Evolutionary conservation across 257 asterid species (phyloP).

Genomic region (Gentiana straminea): DNA sequence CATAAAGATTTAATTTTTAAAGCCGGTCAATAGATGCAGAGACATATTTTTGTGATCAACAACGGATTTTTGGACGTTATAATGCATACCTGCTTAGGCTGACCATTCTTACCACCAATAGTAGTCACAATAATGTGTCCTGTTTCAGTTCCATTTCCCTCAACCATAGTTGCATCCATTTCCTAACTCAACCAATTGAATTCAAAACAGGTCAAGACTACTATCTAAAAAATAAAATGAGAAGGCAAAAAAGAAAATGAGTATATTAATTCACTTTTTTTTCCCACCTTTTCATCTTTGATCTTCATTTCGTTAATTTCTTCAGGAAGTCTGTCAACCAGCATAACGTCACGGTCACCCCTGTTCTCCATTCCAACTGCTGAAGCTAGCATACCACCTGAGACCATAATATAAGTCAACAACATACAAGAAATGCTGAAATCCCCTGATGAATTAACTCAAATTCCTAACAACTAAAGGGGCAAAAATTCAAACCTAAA

Average conservation of each 20-base stretch:
- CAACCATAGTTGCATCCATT: constrained; percentile 67
- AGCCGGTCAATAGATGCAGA: not conserved
- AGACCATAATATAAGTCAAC: constrained; percentile 25
- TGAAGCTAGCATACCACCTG: constrained; percentile 33
- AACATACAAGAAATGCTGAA: constrained; percentile 2
- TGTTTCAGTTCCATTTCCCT: constrained; percentile 93
- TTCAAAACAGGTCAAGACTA: too few relatives aligned
- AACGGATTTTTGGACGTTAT: too few relatives aligned
- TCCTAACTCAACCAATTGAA: constrained; percentile 27
- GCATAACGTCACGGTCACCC: constrained; percentile 39
- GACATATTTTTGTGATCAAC: not conserved
- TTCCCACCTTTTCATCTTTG: constrained; percentile 18
- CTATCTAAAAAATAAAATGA: too few relatives aligned
- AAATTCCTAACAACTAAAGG: constrained; percentile 5
- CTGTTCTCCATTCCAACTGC: constrained; percentile 32
- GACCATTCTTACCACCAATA: constrained; percentile 84
- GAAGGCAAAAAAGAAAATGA: too few relatives aligned
- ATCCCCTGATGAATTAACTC: not conserved
- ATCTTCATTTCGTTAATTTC: constrained; percentile 27
- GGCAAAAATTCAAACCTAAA: constrained; percentile 12
- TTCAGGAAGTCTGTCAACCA: constrained; percentile 20
- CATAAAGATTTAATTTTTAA: not conserved
- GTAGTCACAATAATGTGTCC: constrained; percentile 94
- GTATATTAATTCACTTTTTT: not conserved
- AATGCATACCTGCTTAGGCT: constrained; percentile 70